phyloP scores from a whole-genome alignment of 2,329 filamentous ascomycete species.

The Onygena corvina region DNA sequence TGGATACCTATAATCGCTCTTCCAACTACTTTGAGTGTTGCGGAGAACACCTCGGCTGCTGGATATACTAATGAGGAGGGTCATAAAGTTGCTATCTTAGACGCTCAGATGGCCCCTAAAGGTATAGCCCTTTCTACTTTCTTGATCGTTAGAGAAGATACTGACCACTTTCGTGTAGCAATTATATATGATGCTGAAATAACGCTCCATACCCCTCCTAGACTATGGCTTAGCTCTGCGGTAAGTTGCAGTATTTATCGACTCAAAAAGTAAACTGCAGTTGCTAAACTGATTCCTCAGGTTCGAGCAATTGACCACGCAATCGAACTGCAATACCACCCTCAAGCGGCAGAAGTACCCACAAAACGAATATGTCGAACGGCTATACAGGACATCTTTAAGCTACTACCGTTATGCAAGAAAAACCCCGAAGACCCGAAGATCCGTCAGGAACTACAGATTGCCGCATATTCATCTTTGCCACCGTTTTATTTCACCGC shows the following conservation, averaged over 20 bases:
- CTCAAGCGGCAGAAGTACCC: slow-evolving; percentile 12
- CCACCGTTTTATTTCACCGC: slow-evolving; percentile 12
- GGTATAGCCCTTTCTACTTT: slow-evolving; percentile 11
- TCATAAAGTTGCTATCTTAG: slow-evolving; percentile 13
- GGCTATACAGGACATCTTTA: slow-evolving; percentile 12
- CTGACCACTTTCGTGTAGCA: slow-evolving; percentile 4
- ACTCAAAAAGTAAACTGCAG: background rate
- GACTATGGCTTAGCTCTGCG: slow-evolving; percentile 14
- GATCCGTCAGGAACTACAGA: slow-evolving; percentile 12
- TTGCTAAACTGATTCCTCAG: slow-evolving; percentile 5
- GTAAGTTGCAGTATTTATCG: slow-evolving; percentile 5
- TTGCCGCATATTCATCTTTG: slow-evolving; percentile 13
- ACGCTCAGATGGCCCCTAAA: slow-evolving; percentile 18
- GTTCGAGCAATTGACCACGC: slow-evolving; percentile 16
- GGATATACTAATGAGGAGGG: slow-evolving; percentile 13
- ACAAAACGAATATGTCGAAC: slow-evolving; percentile 12
- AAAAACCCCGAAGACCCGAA: slow-evolving; percentile 13
- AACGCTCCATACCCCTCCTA: slow-evolving; percentile 9
- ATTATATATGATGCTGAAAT: slow-evolving; percentile 12
- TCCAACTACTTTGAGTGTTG: slow-evolving; percentile 14
- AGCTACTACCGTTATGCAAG: slow-evolving; percentile 11
- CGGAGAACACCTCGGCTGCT: slow-evolving; percentile 13
- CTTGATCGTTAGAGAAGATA: too few relatives aligned
- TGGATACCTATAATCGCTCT: slow-evolving; percentile 14
- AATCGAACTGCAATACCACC: slow-evolving; percentile 14